A percentile compares a stretch with the other conserved stretches of the same genome.
Evolutionary conservation across 495 filamentous ascomycete genomes (phyloP).

Genomic region (Sphaerosporella brunnea): DNA sequence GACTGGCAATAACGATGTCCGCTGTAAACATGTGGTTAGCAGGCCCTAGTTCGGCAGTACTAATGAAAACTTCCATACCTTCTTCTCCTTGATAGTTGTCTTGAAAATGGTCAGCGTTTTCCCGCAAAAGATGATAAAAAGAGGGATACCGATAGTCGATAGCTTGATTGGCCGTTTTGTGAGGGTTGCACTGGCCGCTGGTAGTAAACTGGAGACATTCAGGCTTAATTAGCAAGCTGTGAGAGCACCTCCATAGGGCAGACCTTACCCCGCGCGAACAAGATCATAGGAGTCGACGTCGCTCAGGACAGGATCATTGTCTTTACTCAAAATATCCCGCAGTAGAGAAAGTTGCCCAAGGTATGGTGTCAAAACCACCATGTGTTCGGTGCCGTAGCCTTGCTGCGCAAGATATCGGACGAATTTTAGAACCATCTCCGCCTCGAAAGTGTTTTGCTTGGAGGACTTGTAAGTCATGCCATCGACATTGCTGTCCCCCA

Average conservation of each 20-base stretch:
- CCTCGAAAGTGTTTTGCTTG: constrained; percentile 54
- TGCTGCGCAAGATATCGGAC: constrained; percentile 60
- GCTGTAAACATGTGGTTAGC: too few species aligned
- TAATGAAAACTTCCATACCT: too few species aligned
- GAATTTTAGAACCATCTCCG: constrained; percentile 44
- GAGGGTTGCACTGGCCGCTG: constrained; percentile 35
- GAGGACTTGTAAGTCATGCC: constrained; percentile 34
- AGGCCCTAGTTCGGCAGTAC: too few species aligned
- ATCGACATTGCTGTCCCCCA: constrained; percentile 36
- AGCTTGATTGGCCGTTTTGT: constrained; percentile 38
- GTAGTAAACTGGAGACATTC: constrained; percentile 33
- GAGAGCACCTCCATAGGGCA: too few species aligned
- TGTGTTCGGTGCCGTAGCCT: constrained; percentile 47
- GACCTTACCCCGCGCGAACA: constrained; percentile 4
- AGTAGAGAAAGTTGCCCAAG: constrained; percentile 49
- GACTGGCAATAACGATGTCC: constrained; percentile 50
- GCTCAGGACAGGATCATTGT: constrained; percentile 43
- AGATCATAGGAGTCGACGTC: constrained; percentile 50
- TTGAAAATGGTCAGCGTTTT: constrained; percentile 9
- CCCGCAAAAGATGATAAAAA: background rate
- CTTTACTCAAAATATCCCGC: constrained; percentile 30
- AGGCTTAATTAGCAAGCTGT: background rate
- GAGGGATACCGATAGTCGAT: constrained; percentile 43
- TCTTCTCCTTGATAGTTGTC: constrained; percentile 77
- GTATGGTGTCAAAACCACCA: constrained; percentile 63